Evolutionary conservation across 176 grass and related monocot species (phyloP), one percentile per base, ranked within the genome.

Genomic region (Oryza meyeriana): DNA sequence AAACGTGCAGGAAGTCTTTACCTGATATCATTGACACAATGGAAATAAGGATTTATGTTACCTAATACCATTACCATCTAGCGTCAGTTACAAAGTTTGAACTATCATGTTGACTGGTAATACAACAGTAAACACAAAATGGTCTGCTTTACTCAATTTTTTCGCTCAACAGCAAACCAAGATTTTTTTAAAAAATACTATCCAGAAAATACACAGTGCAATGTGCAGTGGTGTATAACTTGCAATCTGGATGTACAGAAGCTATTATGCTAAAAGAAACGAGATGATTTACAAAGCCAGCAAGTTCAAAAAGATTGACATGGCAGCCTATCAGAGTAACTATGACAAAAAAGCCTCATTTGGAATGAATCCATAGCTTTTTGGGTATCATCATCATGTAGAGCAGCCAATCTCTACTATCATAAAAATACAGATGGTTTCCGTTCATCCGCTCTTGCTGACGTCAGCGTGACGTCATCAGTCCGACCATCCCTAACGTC

Each of bases 281-380:
- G 0, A 4, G 5, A 9, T 2, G 12, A 45, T 70, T 70, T 62
- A 5, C 8, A 22, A 35, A 71, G 14, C 4, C 13, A 72, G 25
- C 29, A 26, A 11, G 2, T 44, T 42, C 2, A 7, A 59, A 83
- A 44, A 14, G 17, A 11, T 35, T 74, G n/a, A 5, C 25, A 67
- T 57, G 35, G 69, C 61, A 59, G 18, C 75, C 81, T 79, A 88
- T 88, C 86, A 84, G 75, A 88, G 93, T 90, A 94, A 94, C 93
- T 94, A 94, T 94, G 87, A 94, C 93, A 88, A 72, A 83, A 86
- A 72, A 80, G 90, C 79, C 69, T 88, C 90, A 88, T 45, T 59
- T 94, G 93, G 93, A 94, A 72, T 65, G 13, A 67, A 83, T 85
- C 89, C 93, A 90, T 92, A 81, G 87, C 90, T 78, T 81, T 79